Evolutionary conservation across 83 land plant genomes (phyloP).

Genomic region (Isoetes engelmannii): DNA sequence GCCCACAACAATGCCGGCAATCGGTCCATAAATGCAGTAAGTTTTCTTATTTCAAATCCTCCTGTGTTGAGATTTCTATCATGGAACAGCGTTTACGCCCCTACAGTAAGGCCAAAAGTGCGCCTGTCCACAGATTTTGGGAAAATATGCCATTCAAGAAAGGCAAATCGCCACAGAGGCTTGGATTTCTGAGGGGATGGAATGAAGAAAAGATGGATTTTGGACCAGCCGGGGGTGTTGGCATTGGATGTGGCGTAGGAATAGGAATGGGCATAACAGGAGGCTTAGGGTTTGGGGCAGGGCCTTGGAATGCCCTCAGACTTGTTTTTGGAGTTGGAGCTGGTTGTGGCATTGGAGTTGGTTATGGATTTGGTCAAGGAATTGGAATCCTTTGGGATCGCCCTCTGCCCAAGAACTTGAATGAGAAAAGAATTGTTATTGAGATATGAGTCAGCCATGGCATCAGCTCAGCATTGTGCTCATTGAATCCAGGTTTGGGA

Average conservation of each 20-base stretch:
- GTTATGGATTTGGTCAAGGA: constrained; percentile 46
- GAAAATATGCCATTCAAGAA: too few species aligned
- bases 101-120: too few species aligned
- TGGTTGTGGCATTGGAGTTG: constrained; percentile 50
- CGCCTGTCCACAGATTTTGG: too few species aligned
- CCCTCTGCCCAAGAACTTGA: constrained; percentile 17
- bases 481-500: too few species aligned
- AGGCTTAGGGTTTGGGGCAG: constrained; percentile 36
- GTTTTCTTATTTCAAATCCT: too few species aligned
- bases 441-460: constrained; percentile 10
- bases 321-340: constrained; percentile 42
- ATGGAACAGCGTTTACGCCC: too few species aligned
- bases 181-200: too few species aligned
- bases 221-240: constrained; percentile 37
- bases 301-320: constrained; percentile 34
- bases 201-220: constrained; percentile 10
- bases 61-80: too few species aligned
- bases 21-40: too few species aligned
- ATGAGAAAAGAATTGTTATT: constrained; percentile 24
- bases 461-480: not conserved
- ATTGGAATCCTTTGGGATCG: constrained; percentile 41
- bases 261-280: constrained; percentile 42
- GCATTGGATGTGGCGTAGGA: constrained; percentile 48
- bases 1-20: too few species aligned
- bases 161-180: too few species aligned